Percentiles rank a stretch among this genome's conserved stretches.
phyloP scores from a whole-genome alignment of 192 early-diverging fungal species.

The Backusella tuberculispora region DNA sequence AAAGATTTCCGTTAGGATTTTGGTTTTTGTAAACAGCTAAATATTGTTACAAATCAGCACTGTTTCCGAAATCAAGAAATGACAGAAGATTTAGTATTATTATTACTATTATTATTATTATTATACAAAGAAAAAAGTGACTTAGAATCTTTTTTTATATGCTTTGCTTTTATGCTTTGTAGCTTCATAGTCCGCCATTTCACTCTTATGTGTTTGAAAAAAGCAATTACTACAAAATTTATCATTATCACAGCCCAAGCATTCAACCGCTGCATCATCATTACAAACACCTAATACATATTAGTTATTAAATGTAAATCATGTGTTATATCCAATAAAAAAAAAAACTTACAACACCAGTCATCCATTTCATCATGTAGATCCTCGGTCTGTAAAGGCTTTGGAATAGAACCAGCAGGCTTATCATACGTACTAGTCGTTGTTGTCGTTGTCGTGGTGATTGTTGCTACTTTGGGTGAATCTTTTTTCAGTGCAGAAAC shows the following conservation, averaged over 20 bases:
- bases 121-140: too few species aligned
- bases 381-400: conserved; percentile 40
- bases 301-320: neutral
- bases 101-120: too few species aligned
- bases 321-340: too few species aligned
- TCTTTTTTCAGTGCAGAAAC: conserved; percentile 39
- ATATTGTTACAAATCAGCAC: too few species aligned
- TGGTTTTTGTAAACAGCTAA: too few species aligned
- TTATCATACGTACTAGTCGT: neutral
- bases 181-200: conserved; percentile 47
- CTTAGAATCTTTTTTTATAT: neutral
- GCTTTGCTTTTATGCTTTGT: conserved; percentile 30
- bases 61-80: too few species aligned
- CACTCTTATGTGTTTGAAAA: conserved; percentile 53
- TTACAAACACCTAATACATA: conserved; percentile 54
- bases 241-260: conserved; percentile 64
- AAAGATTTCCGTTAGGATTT: too few species aligned
- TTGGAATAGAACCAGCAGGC: conserved; percentile 41
- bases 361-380: conserved; percentile 47
- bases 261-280: conserved; percentile 62
- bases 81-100: too few species aligned
- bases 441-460: neutral
- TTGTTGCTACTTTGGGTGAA: neutral
- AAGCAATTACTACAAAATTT: conserved; percentile 61
- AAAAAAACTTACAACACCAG: conserved; percentile 53